Conservation (phyloP, 2,329 filamentous ascomycete species). For the Penicillium sp. region DNA sequence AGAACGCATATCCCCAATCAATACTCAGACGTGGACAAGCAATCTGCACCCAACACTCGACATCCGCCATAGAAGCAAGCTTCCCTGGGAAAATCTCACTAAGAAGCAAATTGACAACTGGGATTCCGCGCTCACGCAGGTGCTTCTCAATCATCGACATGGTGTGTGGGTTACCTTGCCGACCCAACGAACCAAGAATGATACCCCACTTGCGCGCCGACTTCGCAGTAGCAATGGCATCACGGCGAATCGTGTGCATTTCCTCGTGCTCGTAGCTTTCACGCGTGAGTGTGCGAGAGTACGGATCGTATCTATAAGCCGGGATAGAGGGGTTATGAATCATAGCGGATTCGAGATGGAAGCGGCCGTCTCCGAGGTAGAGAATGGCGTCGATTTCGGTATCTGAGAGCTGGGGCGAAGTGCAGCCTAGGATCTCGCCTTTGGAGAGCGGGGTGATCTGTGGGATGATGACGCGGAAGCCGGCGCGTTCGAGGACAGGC, state of each 20-base stretch:
- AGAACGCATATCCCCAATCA: conserved; percentile 98
- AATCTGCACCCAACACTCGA: conserved; percentile 98
- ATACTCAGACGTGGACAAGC: conserved; percentile 96
- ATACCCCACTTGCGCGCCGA: conserved; percentile 87
- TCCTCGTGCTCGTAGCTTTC: conserved; percentile 91
- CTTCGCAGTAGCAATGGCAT: conserved; percentile 75
- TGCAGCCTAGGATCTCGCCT: conserved; percentile 97
- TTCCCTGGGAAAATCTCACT: conserved; percentile 98
- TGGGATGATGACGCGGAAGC: conserved; percentile 82
- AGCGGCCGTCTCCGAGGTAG: conserved; percentile 88
- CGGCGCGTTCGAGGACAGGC: conserved; percentile 74
- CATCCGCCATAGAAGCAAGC: conserved; percentile 86
- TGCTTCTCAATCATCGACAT: conserved; percentile 81
- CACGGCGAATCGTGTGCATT: conserved; percentile 77
- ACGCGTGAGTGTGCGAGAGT: conserved; percentile 85
- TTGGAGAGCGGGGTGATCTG: conserved; percentile 92
- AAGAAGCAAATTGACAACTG: conserved; percentile 80
- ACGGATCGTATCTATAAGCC: conserved; percentile 95
- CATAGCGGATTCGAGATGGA: conserved; percentile 98
- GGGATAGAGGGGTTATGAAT: conserved; percentile 92
- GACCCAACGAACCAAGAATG: conserved; percentile 86
- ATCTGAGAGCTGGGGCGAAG: conserved; percentile 72
- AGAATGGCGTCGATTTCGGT: conserved; percentile 72
- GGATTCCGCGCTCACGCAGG: conserved; percentile 70
- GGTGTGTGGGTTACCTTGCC: conserved; percentile 94